Evolutionary conservation across 495 filamentous ascomycete species (phyloP).

Genomic region (Hamigera avellanea): DNA sequence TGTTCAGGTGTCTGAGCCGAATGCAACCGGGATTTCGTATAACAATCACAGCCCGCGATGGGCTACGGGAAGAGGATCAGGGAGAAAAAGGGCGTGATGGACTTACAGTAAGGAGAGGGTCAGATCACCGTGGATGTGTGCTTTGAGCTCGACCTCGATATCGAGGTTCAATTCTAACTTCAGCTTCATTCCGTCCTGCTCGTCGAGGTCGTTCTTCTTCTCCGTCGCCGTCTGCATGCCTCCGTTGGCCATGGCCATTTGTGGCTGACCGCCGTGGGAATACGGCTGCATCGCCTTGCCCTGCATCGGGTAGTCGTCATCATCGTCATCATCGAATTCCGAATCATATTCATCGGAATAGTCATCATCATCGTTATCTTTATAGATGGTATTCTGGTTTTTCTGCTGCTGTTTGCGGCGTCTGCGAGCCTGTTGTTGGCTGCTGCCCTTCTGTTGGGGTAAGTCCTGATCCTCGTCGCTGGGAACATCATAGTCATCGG

Average conservation of each 20-base stretch:
- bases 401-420: slow-evolving; percentile 22
- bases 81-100: background rate
- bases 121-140: slow-evolving; percentile 80
- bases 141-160: slow-evolving; percentile 79
- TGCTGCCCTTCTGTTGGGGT: slow-evolving; percentile 10
- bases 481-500: slow-evolving; percentile 19
- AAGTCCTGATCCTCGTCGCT: slow-evolving; percentile 26
- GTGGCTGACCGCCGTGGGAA: background rate
- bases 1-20: slow-evolving; percentile 11
- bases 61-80: background rate
- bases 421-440: slow-evolving; percentile 1
- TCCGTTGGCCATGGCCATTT: slow-evolving; percentile 9
- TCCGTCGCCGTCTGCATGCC: slow-evolving; percentile 22
- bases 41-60: background rate
- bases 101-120: slow-evolving; percentile 79
- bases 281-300: slow-evolving; percentile 36
- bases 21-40: background rate
- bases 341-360: slow-evolving; percentile 44
- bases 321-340: slow-evolving; percentile 17
- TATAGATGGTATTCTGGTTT: slow-evolving; percentile 14
- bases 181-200: slow-evolving; percentile 51
- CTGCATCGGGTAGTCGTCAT: slow-evolving; percentile 12
- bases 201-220: slow-evolving; percentile 19
- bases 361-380: slow-evolving; percentile 39
- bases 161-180: slow-evolving; percentile 79